Evolutionary conservation across 2,329 filamentous ascomycete species (phyloP).

Genomic region (Cytospora chrysosperma): DNA sequence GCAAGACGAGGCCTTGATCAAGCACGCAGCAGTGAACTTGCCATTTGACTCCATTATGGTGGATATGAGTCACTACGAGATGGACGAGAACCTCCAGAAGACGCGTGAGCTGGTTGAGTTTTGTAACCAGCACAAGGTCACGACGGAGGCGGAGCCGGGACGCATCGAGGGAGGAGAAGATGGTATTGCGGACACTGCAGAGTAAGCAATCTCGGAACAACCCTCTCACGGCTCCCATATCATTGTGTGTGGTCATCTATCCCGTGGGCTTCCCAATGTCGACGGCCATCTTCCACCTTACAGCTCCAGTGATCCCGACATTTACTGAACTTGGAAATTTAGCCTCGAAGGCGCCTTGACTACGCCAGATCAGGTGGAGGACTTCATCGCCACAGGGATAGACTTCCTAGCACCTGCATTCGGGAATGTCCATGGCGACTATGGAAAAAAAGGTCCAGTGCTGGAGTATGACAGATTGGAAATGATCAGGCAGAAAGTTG

Average conservation of each 20-base stretch:
- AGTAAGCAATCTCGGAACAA: slow-evolving; percentile 29
- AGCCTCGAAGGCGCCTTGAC: slow-evolving; percentile 59
- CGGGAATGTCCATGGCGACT: slow-evolving; percentile 67
- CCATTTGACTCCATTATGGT: slow-evolving; percentile 71
- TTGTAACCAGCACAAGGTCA: slow-evolving; percentile 64
- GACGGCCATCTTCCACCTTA: too few relatives aligned
- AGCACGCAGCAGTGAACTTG: slow-evolving; percentile 50
- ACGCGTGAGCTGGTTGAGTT: slow-evolving; percentile 62
- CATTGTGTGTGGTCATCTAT: background rate
- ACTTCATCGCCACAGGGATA: slow-evolving; percentile 65
- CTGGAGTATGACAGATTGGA: slow-evolving; percentile 27
- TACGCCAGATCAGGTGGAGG: slow-evolving; percentile 59
- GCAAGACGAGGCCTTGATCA: slow-evolving; percentile 56
- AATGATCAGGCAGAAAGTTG: slow-evolving; percentile 8
- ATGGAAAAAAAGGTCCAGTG: slow-evolving; percentile 32
- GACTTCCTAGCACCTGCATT: slow-evolving; percentile 67
- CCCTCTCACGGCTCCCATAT: background rate
- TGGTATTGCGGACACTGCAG: slow-evolving; percentile 62
- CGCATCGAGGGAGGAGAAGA: slow-evolving; percentile 68
- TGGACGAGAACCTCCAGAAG: slow-evolving; percentile 65
- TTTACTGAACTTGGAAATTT: background rate
- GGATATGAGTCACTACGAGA: slow-evolving; percentile 73
- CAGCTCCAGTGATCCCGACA: background rate
- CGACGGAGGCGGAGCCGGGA: slow-evolving; percentile 70
- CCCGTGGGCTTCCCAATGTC: background rate